Evolutionary conservation across 192 early-diverging fungal genomes (phyloP), one percentile per base, ranked within the genome.

Genomic region (Gryganskiella cystojenkinii): DNA sequence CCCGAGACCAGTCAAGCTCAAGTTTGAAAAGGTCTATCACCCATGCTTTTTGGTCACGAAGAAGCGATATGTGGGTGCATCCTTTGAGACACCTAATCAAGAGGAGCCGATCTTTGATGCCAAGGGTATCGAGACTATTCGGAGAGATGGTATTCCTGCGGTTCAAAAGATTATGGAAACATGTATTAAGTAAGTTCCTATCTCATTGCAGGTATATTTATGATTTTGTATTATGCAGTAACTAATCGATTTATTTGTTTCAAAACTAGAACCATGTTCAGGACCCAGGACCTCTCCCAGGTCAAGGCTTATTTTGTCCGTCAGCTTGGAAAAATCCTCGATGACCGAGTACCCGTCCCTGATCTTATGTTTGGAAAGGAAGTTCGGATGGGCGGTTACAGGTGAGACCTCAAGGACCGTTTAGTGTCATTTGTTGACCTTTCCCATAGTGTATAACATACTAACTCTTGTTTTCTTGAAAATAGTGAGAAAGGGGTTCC

Each of bases 1-100:
- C 67, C 95, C 94, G 3, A 73, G 79, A 25, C 97, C 97, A 0
- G 85, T 99, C 24, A 94, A 92, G 64, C 89, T 99, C 24, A 96
- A 97, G 68, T 93, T 99, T 71, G 97, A 99, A 80, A 97, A 98
- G 78, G 92, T 98, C 0, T 98, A 98, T 65, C 90, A 91, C 42
- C 95, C 95, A 3, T 94, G 92, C 63, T 81, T 99, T 4, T 61
- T 99, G 58, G 80, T 95, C 19, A 88, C 95, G n/a, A 98, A 98
- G 70, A 99, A 98, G 79, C 85, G 96, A 27, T 99, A 99, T 66
- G 93, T 94, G 7, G 97, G 97, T 0, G 92, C 89, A 82, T 94
- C 90, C 79, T 97, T 84, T 74, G 92, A 94, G 67, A 81, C 71
- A 1, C 59, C 63, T 10, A 76, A 86, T 3, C 89, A 95, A 56